These are phyloP conservation scores for Oryza coarctata DNA, from an alignment of 176 grass and related monocot genomes.

Conservation along the genomic window DNA sequence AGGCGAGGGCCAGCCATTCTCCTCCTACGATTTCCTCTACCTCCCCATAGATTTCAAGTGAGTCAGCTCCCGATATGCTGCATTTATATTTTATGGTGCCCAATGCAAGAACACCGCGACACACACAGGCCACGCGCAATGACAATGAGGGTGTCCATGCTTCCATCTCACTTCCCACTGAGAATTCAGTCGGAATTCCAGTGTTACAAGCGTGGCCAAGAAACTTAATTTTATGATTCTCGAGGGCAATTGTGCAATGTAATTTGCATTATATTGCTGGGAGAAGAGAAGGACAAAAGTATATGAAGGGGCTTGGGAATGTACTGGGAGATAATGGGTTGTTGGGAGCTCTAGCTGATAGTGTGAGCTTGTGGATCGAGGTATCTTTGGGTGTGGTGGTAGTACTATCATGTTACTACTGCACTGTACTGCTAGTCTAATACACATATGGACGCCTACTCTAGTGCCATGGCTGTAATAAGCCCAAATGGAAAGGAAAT, in stretches of 20 bases:
- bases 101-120: conserved; percentile 12
- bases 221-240: neutral
- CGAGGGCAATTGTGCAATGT: neutral
- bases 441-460: neutral
- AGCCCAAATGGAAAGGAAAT: conserved; percentile 48
- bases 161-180: neutral
- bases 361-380: conserved; percentile 27
- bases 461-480: conserved; percentile 36
- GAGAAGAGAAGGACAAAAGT: neutral
- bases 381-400: conserved; percentile 13
- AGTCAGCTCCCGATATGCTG: conserved; percentile 34
- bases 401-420: conserved; percentile 1
- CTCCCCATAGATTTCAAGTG: conserved; percentile 99
- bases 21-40: conserved; percentile 96
- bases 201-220: neutral
- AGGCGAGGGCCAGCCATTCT: conserved; percentile 51
- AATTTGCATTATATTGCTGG: neutral
- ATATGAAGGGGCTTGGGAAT: neutral
- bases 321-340: neutral
- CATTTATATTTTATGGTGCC: conserved; percentile 57
- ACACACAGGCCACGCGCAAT: neutral
- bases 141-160: neutral
- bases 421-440: neutral
- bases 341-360: neutral
- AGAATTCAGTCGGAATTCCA: neutral